Conservation (phyloP, 768 basidiomycete species). For the Lactarius pseudohatsudake region DNA sequence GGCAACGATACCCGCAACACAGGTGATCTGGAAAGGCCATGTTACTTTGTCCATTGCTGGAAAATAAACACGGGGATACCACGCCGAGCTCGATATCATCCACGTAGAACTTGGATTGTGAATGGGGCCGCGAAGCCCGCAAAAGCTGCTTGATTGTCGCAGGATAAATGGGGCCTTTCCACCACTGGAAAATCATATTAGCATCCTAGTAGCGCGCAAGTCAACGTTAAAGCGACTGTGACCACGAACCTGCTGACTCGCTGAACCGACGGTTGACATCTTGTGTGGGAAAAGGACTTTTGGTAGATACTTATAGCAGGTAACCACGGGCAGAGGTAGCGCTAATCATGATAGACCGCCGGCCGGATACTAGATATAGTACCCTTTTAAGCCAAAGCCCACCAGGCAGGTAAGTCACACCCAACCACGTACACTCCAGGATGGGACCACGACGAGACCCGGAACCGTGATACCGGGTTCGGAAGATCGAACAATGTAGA, state of each 20-base stretch:
- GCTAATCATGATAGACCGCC: background rate
- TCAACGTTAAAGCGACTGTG: background rate
- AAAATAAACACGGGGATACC: slow-evolving; percentile 10
- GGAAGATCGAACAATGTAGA: background rate
- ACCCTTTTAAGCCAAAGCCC: background rate
- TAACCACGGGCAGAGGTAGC: background rate
- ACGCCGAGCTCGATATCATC: slow-evolving; percentile 21
- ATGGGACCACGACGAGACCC: background rate
- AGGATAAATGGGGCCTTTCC: slow-evolving; percentile 37
- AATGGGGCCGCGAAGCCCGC: slow-evolving; percentile 35
- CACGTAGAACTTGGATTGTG: slow-evolving; percentile 16
- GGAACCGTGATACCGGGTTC: background rate
- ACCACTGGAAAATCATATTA: slow-evolving; percentile 5
- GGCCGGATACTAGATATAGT: background rate
- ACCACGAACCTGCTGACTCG: slow-evolving; percentile 10
- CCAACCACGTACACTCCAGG: background rate
- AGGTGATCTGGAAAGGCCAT: slow-evolving; percentile 40
- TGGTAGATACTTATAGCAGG: background rate
- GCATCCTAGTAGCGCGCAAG: background rate
- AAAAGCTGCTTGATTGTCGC: slow-evolving; percentile 56
- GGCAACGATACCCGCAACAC: slow-evolving; percentile 47
- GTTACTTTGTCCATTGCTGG: background rate
- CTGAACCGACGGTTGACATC: slow-evolving; percentile 8
- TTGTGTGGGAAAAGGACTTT: background rate
- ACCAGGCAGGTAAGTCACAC: background rate